Evolutionary conservation across 2,329 filamentous ascomycete species (phyloP), one percentile per base, ranked within the genome.

Genomic region (Colletotrichum eleusines): DNA sequence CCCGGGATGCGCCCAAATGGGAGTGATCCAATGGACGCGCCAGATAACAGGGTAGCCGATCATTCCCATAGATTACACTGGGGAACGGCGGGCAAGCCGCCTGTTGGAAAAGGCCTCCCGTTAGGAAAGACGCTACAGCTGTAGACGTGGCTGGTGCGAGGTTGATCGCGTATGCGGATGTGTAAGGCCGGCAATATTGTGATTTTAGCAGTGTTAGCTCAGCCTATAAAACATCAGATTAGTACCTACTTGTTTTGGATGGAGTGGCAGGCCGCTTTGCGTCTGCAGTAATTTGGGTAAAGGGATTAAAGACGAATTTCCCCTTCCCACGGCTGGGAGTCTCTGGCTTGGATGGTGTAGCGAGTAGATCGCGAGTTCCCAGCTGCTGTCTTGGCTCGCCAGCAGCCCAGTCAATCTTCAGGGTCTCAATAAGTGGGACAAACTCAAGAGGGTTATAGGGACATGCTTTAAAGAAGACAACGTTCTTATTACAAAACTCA

Each of bases 371-470:
- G 31, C 31, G 51, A 20, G 51, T 23, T 38, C 51, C 51, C 3
- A 18, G 51, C 1, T 55, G 9, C 51, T 55, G 51, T 14, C 31
- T 55, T 38, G 20, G 31, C 51, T 55, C 31, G 7, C 31, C 16
- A 58, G 55, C 26, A 44, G 55, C 7, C 55, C 26, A 58, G 55
- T 58, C 16, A 44, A 58, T 58, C 38, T 58, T 58, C 16, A 58
- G 38, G 8, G 44, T n/a, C 55, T 58, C 16, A 11, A 58, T 44
- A 12, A 58, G 23, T 12, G 26, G 23, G 4, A 58, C n/a, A 44
- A 58, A 44, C 55, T 58, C 26, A 6, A 44, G 38, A 31, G 38
- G 23, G 38, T 58, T 58, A 11, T 58, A 58, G 1, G 38, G n/a
- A 3, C 16, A 58, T 20, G 3, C 8, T 20, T 44, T 5, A 31